These are phyloP conservation scores for Rugosomyces carneus DNA, from an alignment of 1,284 basidiomycete species.

Conservation along the genomic window DNA sequence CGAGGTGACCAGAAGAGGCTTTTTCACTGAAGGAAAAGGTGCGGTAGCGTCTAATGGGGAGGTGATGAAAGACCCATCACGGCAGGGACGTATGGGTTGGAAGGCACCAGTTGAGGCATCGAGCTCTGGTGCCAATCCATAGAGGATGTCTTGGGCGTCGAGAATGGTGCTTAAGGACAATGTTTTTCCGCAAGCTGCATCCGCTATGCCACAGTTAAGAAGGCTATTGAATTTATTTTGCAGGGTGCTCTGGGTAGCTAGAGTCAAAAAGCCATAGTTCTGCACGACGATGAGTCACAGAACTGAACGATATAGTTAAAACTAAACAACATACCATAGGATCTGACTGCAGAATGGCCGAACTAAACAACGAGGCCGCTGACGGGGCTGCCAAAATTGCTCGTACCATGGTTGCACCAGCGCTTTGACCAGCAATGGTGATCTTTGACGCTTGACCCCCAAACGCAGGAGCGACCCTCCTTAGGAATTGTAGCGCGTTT, in stretches of 20 bases:
- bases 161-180: conserved; percentile 51
- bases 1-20: conserved; percentile 66
- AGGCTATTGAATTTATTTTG: conserved; percentile 47
- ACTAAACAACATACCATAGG: conserved; percentile 56
- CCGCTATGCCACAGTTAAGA: conserved; percentile 40
- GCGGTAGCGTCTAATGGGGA: conserved; percentile 51
- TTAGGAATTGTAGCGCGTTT: conserved; percentile 42
- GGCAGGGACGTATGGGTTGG: conserved; percentile 58
- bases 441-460: conserved; percentile 63
- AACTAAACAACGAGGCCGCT: conserved; percentile 60
- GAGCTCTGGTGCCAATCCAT: conserved; percentile 32
- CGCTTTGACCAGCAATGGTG: conserved; percentile 85
- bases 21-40: conserved; percentile 49
- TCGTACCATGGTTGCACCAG: conserved; percentile 78
- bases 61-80: conserved; percentile 54
- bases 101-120: conserved; percentile 47
- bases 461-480: conserved; percentile 56
- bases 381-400: conserved; percentile 64
- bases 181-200: conserved; percentile 45
- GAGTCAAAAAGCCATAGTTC: conserved; percentile 70
- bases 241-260: conserved; percentile 45
- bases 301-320: too few species aligned
- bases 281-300: conserved; percentile 21
- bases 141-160: conserved; percentile 37
- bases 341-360: conserved; percentile 78